Evolutionary conservation across 768 basidiomycete genomes (phyloP).

Genomic region (Phaeotremella skinneri): DNA sequence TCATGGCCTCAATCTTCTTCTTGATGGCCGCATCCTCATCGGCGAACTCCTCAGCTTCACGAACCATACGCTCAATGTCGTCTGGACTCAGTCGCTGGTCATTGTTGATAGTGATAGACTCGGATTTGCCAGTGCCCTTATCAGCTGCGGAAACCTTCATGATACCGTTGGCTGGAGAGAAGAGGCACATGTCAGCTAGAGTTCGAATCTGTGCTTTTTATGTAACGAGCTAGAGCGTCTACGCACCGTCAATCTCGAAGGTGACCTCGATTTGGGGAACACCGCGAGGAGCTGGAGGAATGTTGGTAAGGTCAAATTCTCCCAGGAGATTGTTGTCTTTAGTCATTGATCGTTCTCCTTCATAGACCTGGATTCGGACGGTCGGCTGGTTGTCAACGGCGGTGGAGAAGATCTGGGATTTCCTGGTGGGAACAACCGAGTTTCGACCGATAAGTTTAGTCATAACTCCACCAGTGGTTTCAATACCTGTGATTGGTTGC

Average conservation of each 20-base stretch:
- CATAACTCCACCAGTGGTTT: conserved; percentile 99
- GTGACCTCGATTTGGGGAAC: conserved; percentile 97
- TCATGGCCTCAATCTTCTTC: conserved; percentile 55
- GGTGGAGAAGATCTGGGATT: conserved; percentile 54
- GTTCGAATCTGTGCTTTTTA: no score
- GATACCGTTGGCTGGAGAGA: conserved; percentile 59
- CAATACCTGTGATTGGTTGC: conserved; percentile 76
- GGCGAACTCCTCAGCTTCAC: conserved; percentile 79
- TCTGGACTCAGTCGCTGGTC: conserved; percentile 97
- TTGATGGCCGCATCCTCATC: conserved; percentile 52
- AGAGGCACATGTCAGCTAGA: conserved; percentile 1
- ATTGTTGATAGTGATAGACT: conserved; percentile 53
- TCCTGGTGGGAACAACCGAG: conserved; percentile 52
- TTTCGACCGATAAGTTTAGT: conserved; percentile 73
- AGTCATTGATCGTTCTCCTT: conserved; percentile 96
- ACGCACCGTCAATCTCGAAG: conserved; percentile 85
- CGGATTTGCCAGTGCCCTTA: conserved; percentile 93
- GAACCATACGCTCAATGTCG: conserved; percentile 97
- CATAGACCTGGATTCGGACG: conserved; percentile 55
- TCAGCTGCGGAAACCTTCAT: conserved; percentile 92
- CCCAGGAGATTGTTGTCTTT: conserved; percentile 99
- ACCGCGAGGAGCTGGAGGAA: conserved; percentile 94
- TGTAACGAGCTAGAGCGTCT: no score
- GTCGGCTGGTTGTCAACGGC: conserved; percentile 54
- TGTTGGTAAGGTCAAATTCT: conserved; percentile 96